Evolutionary conservation across 2,329 filamentous ascomycete genomes (phyloP), one percentile per base, ranked within the genome.

Genomic region (Arthrinium puccinioides): DNA sequence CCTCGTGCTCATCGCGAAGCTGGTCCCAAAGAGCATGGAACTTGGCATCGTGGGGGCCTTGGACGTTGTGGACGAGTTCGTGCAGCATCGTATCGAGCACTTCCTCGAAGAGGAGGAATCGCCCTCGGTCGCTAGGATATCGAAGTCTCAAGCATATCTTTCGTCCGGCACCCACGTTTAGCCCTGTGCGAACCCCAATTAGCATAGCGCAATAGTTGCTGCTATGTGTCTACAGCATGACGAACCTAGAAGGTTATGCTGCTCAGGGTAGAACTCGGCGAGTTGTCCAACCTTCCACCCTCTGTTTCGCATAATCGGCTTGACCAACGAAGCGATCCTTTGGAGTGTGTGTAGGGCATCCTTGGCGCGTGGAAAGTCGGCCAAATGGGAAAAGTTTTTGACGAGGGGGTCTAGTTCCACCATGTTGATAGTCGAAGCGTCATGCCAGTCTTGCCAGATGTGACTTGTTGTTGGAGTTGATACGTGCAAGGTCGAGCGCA

Each of bases 81-180:
- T 97, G 90, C 15, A 97, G 76, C 79, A 97, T 84, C 0, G 90
- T 97, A 59, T 96, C 88, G 29, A 87, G 71, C 7, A 95, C 73
- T 46, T 84, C 69, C 53, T 96, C 87, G 40, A 89, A 64, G 1
- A 84, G 81, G 15, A 95, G 60, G 52, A 97, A 97, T 49, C 87
- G 80, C 26, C 68, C 77, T 9, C 75, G 71, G 55, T 94, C 86
- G 49, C 75, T 70, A 6, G 84, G 69, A 59, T 92, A 82, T 39
- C 90, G 81, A 41, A 97, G 66, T 29, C 90, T 79, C 16, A 97
- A 68, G 45, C 86, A 84, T 46, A 97, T 94, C 55, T 82, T 83
- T 53, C 82, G 71, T 5, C 87, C 88, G 14, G 63, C 62, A 52
- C 90, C 85, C 49, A 84, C 70, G 51, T 97, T 96, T 19, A 95